A percentile compares a stretch with the other conserved stretches of the same genome.
These are phyloP conservation scores for Fusarium poae DNA, from an alignment of 2,329 filamentous ascomycete species.

Conservation along the genomic window DNA sequence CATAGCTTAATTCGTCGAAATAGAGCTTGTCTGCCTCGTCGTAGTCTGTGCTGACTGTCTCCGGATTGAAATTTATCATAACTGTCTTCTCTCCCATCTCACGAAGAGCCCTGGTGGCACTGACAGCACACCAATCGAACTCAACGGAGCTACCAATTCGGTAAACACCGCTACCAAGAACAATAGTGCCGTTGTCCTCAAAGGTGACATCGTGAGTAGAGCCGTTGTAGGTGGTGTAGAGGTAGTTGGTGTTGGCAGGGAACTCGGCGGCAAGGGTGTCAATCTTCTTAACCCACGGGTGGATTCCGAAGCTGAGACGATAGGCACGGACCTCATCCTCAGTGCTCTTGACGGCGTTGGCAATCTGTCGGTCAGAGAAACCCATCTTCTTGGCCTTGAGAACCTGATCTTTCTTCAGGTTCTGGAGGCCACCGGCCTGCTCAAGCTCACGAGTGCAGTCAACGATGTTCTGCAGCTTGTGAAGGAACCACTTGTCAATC, in stretches of 20 bases:
- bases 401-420: slow-evolving; percentile 88
- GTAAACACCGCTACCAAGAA: slow-evolving; percentile 96
- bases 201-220: slow-evolving; percentile 93
- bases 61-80: slow-evolving; percentile 93
- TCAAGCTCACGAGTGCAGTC: slow-evolving; percentile 89
- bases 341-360: slow-evolving; percentile 82
- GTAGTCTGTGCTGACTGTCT: slow-evolving; percentile 86
- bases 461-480: slow-evolving; percentile 98
- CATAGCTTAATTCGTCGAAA: slow-evolving; percentile 96
- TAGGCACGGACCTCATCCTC: slow-evolving; percentile 91
- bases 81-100: slow-evolving; percentile 95
- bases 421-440: slow-evolving; percentile 83
- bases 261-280: slow-evolving; percentile 98
- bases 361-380: slow-evolving; percentile 97
- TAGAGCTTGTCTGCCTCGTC: slow-evolving; percentile 93
- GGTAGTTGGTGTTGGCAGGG: slow-evolving; percentile 93
- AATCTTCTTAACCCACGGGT: slow-evolving; percentile 97
- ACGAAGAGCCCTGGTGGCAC: slow-evolving; percentile 84
- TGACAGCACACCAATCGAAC: slow-evolving; percentile 98
- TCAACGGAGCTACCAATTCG: slow-evolving; percentile 97
- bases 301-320: slow-evolving; percentile 88
- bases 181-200: slow-evolving; percentile 88
- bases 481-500: slow-evolving; percentile 99
- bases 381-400: slow-evolving; percentile 96
- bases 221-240: slow-evolving; percentile 98